Base-by-base conservation (phyloP, 495 filamentous ascomycete genomes). In the Coniosporium apollinis region DNA sequence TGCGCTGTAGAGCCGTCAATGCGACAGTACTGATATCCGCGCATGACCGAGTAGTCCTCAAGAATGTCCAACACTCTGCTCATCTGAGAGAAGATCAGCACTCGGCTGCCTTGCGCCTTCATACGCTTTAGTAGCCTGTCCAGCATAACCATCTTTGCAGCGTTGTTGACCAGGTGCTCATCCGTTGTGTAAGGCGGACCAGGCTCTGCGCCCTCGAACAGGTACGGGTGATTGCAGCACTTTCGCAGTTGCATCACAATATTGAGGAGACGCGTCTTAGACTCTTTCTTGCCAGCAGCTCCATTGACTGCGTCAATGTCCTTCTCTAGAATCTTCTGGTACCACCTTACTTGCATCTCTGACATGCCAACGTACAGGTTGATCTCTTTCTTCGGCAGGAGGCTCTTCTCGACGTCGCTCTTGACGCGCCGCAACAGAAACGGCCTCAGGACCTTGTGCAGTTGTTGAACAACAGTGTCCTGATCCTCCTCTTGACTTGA, bases 231-330 rank as follows among this genome's bases (percentile, higher is more conserved):
- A 47, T 99, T 99, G 59, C 91, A 96, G 55, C 91, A 99, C 56
- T 99, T 99, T 40, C 91, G 79, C 30, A 99, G 72, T 54, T 99
- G 91, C 91, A 99, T 99, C 42, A 99, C 91, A 51, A 99, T 99
- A 60, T 99, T 99, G 41, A 99, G 65, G n/a, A 99, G 69, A 28
- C 91, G 74, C 4, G 91, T 96, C 61, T 99, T 99, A n/a, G 87
- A 94, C 54, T 99, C 91, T 34, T 81, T 76, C 58, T 94, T 96
- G 15, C 91, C 89, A 37, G 76, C 82, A 19, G 91, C 91, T 30
- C 91, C 91, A 45, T 99, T 99, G 42, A 99, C 91, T 9, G 91
- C 91, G 48, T 96, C 91, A 37, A 99, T 99, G 52, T 99, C 91
- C 58, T 96, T 96, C 55, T 96, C 91, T 3, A 99, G 64, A 43